Evolutionary conservation across 163 green algal species (phyloP).

Genomic region (Scenedesmus sp.): DNA sequence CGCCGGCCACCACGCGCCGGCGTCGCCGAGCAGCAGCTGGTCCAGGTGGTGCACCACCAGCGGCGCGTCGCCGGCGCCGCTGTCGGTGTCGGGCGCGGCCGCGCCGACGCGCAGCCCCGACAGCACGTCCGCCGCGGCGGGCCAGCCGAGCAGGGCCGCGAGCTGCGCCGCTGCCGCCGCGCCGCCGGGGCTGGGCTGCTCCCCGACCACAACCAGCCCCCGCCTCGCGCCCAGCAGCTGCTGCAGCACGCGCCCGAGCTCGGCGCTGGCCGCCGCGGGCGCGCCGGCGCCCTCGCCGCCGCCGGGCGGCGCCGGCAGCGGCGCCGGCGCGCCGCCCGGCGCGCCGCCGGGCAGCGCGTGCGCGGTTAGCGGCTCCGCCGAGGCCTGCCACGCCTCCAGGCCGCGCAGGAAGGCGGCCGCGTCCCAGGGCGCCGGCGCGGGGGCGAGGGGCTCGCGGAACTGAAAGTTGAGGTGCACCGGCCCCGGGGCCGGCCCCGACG

Average conservation of each 20-base stretch:
- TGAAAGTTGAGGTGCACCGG: constrained; percentile 96
- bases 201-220: constrained; percentile 83
- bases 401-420: constrained; percentile 59
- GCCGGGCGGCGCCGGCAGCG: background rate
- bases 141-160: constrained; percentile 79
- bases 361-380: constrained; percentile 61
- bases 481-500: constrained; percentile 47
- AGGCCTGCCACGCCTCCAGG: constrained; percentile 70
- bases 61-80: background rate
- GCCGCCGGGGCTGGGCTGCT: constrained; percentile 67
- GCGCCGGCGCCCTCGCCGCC: background rate
- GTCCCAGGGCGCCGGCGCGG: constrained; percentile 62
- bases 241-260: constrained; percentile 44
- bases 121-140: constrained; percentile 89
- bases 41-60: constrained; percentile 81
- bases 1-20: constrained; percentile 49
- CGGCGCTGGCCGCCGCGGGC: constrained; percentile 28
- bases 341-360: too few species aligned
- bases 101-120: constrained; percentile 83
- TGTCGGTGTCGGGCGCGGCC: constrained; percentile 13
- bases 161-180: constrained; percentile 66
- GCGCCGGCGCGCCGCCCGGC: too few species aligned
- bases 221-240: constrained; percentile 50
- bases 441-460: constrained; percentile 95
- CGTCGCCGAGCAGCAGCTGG: constrained; percentile 80